Evolutionary conservation across 1,284 basidiomycete genomes (phyloP), one percentile per base, ranked within the genome.

Genomic region (Malassezia sympodialis): DNA sequence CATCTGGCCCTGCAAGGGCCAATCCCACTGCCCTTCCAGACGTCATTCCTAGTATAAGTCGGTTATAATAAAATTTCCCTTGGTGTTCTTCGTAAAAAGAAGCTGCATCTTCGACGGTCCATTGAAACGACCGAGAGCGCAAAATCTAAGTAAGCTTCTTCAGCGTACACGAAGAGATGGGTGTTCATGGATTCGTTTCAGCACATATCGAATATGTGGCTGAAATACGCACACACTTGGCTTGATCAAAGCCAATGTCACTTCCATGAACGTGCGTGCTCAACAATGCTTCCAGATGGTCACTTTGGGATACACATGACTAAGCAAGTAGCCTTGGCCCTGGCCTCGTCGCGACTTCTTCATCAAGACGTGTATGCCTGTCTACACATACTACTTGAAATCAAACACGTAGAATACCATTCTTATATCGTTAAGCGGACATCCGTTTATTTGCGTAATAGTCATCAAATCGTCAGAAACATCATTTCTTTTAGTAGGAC

Each of bases 51-150:
- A 64, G 45, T 17, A 74, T 57, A 2, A 74, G 52, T 1, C 72
- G 62, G 34, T 71, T 63, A 48, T 69, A 73, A 56, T 72, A 74
- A 63, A 74, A 74, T 3, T 61, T 59, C 0, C 72, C 70, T 12
- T 58, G 40, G 43, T 74, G 72, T 41, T 73, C 72, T 27, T 58
- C 44, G 51, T 74, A 74, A 56, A 74, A 74, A 0, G 53, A 42
- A 4, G 66, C 61, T 0, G 72, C 72, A n/a, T 72, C 69, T 7
- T 58, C 35, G 5, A 56, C 53, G 6, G 55, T 69, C 69, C 69
- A 73, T 34, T 61, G 60, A 2, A 73, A 48, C 1, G 64, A 51
- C 15, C 51, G 56, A 24, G 59, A 51, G 2, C 68, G 65, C 1
- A 68, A 62, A 24, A 70, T 58, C 50, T 68, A 44, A 7, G 14